These are phyloP conservation scores for Cryptosporidium baileyi DNA, from an alignment of 169 alveolate genomes.

Conservation along the genomic window DNA sequence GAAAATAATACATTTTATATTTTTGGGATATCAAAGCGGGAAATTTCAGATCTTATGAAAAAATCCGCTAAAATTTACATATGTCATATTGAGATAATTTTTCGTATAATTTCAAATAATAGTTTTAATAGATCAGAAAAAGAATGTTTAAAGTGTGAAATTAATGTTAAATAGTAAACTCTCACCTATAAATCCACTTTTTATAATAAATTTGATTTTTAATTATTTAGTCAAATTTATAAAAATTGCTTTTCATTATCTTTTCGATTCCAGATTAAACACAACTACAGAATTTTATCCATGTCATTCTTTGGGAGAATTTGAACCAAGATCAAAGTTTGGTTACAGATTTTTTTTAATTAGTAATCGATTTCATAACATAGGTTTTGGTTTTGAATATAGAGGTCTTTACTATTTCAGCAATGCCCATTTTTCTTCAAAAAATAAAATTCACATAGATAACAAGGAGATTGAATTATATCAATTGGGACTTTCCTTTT, in stretches of 20 bases:
- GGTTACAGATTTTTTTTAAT: constrained; percentile 20
- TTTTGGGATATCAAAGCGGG: too few species aligned
- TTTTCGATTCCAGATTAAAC: constrained; percentile 16
- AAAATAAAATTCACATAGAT: constrained; percentile 10
- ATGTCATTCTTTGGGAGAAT: background rate
- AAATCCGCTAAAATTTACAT: too few species aligned
- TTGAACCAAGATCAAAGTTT: constrained; percentile 28
- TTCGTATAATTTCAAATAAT: too few species aligned
- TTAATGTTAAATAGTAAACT: background rate
- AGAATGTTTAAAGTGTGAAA: too few species aligned
- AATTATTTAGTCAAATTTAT: background rate
- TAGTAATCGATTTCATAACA: constrained; percentile 1
- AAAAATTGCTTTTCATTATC: background rate
- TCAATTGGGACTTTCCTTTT: constrained; percentile 20
- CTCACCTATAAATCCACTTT: background rate
- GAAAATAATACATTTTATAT: too few species aligned
- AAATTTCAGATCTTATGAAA: too few species aligned
- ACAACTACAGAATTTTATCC: constrained; percentile 10
- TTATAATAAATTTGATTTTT: background rate
- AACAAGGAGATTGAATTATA: constrained; percentile 2
- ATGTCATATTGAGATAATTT: too few species aligned
- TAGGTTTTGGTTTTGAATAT: constrained; percentile 67
- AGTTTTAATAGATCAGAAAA: too few species aligned
- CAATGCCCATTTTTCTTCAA: constrained; percentile 2
- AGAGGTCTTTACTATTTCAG: constrained; percentile 51